Evolutionary conservation across 345 rosid genomes (phyloP), one percentile per base, ranked within the genome.

Genomic region (Toxicodendron radicans): DNA sequence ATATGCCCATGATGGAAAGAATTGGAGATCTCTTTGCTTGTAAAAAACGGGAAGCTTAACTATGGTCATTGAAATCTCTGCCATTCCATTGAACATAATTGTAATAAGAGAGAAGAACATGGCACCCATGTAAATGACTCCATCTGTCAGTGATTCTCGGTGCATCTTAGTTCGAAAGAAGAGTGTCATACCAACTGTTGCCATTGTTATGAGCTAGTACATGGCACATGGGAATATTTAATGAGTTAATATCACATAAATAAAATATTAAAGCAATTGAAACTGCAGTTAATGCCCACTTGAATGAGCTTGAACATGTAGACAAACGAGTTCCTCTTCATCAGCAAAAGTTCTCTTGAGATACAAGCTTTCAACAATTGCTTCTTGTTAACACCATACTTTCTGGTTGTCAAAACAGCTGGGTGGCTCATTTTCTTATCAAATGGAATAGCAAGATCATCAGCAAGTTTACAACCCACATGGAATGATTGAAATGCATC

Each of bases 21-120:
- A 38, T 5, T 8, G 43, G 9, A 88, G 83, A 62, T 88, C 94
- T 71, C 95, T 83, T 80, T 91, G 94, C 79, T 89, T 93, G 87
- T 85, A 93, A 59, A 93, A 91, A 68, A 91, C 87, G 14, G 95
- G 98, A 81, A 91, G 98, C 79, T 85, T 93, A 24, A 78, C 82
- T 24, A 93, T 82, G 58, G 95, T 86, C 90, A 93, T 86, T 32
- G 93, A 80, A 20, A 93, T 57, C 80, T 93, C 97, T 1, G 92
- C 38, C 88, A 83, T 82, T 38, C 98, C 92, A 62, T 84, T 87
- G 58, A 91, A 90, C 95, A 87, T 85, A 64, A 87, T 46, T 63
- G 63, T 77, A 75, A 72, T 54, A 18, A 87, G 68, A 52, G 81
- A 10, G 73, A 88, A 90, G 84, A 91, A 91, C 75, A 91, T 74